Base-by-base conservation (phyloP, 2,329 filamentous ascomycete species). In the Akanthomyces muscarius region DNA sequence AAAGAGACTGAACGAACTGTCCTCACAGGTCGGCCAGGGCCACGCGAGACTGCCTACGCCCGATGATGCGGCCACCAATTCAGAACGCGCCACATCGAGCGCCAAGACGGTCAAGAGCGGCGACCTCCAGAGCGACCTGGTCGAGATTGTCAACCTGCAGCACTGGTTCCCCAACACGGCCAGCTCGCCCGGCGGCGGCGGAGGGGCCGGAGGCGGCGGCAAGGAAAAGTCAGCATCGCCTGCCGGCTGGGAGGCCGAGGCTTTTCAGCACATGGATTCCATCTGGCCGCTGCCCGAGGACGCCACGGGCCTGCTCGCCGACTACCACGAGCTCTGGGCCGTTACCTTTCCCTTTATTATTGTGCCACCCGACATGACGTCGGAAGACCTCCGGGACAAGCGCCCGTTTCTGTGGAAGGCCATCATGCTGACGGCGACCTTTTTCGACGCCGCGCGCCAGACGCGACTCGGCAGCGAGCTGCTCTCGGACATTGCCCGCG, bases 381-480 rank as follows among this genome's bases (percentile, higher is more conserved):
- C 78, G 1, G 67, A 69, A 2, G 70, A 77, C 65, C 69, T 83
- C 51, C 73, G 72, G 30, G 68, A 69, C 30, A 64, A 74, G 64
- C 71, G 75, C 6, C 80, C 81, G 25, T 78, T 79, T 47, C 65
- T 83, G 47, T 84, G 80, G 80, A 82, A 81, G 67, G 78, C 75
- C 4, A 69, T 79, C 65, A 81, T 83, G 77, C 75, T 83, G 70
- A 74, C 73, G 55, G 71, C 74, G 21, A 73, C 71, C 62, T 74
- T 79, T 55, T 72, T 76, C 1, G 77, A 83, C 52, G 79, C 79
- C 0, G 62, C 70, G 30, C 73, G 79, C 45, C 81, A 83, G 69
- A 69, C 76, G 14, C 70, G 69, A 52, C 69, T 82, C 58, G 81
- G 80, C 1, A 72, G 76, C 58, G 76, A 78, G 68, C 64, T 83